Evolutionary conservation across 257 asterid genomes (phyloP), one percentile per base, ranked within the genome.

Genomic region (Fraxinus excelsior): DNA sequence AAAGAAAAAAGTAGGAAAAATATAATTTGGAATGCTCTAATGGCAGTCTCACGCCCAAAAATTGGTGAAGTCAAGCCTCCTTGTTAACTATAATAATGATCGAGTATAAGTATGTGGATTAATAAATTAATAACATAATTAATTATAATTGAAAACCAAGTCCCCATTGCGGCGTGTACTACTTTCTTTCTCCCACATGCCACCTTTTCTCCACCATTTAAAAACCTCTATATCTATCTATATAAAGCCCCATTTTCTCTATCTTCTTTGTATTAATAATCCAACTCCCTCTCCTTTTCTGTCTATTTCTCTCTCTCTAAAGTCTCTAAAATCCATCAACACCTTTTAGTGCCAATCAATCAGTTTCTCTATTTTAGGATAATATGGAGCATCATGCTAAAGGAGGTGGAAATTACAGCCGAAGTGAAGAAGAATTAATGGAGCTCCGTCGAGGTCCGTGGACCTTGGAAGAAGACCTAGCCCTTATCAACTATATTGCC

Each of bases 371-470:
- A 46, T 40, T 40, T 74, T 70, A 14, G 4, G 62, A 76, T 35
- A 77, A 26, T 11, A 46, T 83, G 89, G 85, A 84, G 69, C 80
- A 84, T 51, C 82, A 83, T 70, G 85, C 72, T 46, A 72, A 83
- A 56, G 71, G 67, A 19, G 81, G 76, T 19, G 71, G 82, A 2
- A 77, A 77, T 29, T 78, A 73, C 81, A 80, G 28, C 68, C 77
- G 66, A 75, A 81, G 81, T 40, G 74, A 23, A 3, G 87, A 83
- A 71, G 91, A 84, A 35, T 85, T 80, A 11, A 37, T 81, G 90
- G 96, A 88, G 74, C 77, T 91, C 0, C 79, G 95, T 53, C 84
- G 97, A 77, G 97, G 97, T 12, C 97, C 97, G 0, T 93, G 97
- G 97, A 93, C 96, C 1, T 91, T 90, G 40, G 97, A 91, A 60